Evolutionary conservation across 2,329 filamentous ascomycete genomes (phyloP).

Genomic region (Hypoxylon sp.): DNA sequence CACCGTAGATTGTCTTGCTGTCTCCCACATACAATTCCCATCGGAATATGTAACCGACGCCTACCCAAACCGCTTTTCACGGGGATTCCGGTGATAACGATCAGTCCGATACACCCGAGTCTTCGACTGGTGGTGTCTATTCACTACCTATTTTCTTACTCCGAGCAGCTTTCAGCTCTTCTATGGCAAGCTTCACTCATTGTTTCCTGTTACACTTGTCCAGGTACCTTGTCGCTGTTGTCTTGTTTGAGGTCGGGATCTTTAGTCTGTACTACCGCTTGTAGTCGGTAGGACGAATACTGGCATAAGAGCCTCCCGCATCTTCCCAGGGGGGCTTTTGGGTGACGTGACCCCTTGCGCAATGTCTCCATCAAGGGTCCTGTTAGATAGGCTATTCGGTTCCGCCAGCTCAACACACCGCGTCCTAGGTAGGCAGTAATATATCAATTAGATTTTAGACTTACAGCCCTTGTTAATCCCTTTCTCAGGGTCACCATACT

Average conservation of each 20-base stretch:
- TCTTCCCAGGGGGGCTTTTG: background rate
- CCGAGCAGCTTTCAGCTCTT: conserved; percentile 54
- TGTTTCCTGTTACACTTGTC: conserved; percentile 40
- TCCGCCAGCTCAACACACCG: background rate
- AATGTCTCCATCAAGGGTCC: background rate
- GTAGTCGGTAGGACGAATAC: background rate
- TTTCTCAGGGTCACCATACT: background rate
- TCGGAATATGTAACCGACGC: too few relatives aligned
- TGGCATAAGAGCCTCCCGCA: background rate
- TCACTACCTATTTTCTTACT: conserved; percentile 56
- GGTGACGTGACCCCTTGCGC: background rate
- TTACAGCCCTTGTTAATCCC: background rate
- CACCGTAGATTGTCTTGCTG: too few relatives aligned
- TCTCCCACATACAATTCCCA: too few relatives aligned
- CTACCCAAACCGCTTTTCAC: background rate
- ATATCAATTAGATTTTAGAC: background rate
- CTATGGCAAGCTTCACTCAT: conserved; percentile 51
- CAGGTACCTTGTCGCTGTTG: conserved; percentile 25
- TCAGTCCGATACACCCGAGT: conserved; percentile 56
- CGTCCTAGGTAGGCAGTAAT: background rate
- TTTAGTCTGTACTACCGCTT: background rate
- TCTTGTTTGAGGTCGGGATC: conserved; percentile 11
- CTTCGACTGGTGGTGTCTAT: conserved; percentile 60
- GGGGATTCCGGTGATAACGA: conserved; percentile 50
- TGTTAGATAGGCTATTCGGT: background rate